These are phyloP conservation scores for Orychophragmus violaceus DNA, from an alignment of 345 rosid genomes.

Conservation along the genomic window DNA sequence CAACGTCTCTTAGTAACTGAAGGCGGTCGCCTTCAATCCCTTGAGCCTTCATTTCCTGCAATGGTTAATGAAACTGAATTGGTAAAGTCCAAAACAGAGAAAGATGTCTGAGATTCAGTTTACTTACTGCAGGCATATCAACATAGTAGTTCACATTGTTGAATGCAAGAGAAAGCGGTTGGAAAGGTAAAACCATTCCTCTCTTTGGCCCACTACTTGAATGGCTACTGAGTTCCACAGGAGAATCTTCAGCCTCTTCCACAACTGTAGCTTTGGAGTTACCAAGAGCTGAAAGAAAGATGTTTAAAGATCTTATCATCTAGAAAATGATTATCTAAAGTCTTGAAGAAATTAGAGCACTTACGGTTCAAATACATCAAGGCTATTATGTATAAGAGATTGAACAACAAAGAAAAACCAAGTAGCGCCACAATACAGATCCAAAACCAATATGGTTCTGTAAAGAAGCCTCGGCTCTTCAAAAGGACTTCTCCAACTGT, in stretches of 20 bases:
- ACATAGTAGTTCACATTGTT: conserved; percentile 72
- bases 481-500: conserved; percentile 71
- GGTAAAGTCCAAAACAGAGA: not conserved
- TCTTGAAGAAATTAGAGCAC: conserved; percentile 24
- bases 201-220: conserved; percentile 31
- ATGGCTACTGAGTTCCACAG: conserved; percentile 21
- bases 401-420: conserved; percentile 72
- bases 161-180: conserved; percentile 79
- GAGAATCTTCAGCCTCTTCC: conserved; percentile 36
- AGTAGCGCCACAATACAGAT: conserved; percentile 66
- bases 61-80: not conserved
- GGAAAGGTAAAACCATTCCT: conserved; percentile 93
- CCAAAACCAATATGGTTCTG: conserved; percentile 74
- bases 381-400: conserved; percentile 59
- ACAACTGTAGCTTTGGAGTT: conserved; percentile 44
- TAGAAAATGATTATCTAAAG: not conserved
- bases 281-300: conserved; percentile 50
- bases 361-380: conserved; percentile 71
- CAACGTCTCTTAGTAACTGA: conserved; percentile 62
- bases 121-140: conserved; percentile 83
- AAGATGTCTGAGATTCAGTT: not conserved
- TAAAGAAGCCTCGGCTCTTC: conserved; percentile 58
- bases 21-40: conserved; percentile 66
- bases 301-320: conserved; percentile 1
- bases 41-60: conserved; percentile 76